These are phyloP conservation scores for Kodamaea plutei DNA, from an alignment of 1,139 yeast species.

Conservation along the genomic window DNA sequence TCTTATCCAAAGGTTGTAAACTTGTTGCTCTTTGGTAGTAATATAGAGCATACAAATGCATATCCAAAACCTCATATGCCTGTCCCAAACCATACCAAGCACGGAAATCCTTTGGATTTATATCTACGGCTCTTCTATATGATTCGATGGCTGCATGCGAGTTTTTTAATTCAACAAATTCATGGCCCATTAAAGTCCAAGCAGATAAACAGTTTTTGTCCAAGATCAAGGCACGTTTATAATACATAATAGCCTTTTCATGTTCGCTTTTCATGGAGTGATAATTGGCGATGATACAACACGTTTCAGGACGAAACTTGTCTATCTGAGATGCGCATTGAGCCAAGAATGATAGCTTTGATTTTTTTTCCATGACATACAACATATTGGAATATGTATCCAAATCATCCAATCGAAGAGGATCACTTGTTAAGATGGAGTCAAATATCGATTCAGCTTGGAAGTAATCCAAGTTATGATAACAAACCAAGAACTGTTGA, in stretches of 20 bases:
- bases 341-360: conserved; percentile 82
- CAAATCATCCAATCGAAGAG: conserved; percentile 82
- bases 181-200: conserved; percentile 99
- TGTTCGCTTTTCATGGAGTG: conserved; percentile 91
- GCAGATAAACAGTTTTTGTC: conserved; percentile 83
- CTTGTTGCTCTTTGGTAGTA: conserved; percentile 91
- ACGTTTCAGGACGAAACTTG: conserved; percentile 88
- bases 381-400: conserved; percentile 91
- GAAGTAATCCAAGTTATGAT: conserved; percentile 75
- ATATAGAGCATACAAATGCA: conserved; percentile 89
- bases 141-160: conserved; percentile 97
- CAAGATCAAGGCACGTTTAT: conserved; percentile 80
- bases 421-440: conserved; percentile 68
- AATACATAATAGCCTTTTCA: conserved; percentile 90
- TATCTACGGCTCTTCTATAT: conserved; percentile 88
- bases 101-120: conserved; percentile 82
- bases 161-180: conserved; percentile 91
- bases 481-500: conserved; percentile 76
- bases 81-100: conserved; percentile 99
- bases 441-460: conserved; percentile 82
- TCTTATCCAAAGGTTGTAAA: conserved; percentile 79
- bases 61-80: conserved; percentile 94
- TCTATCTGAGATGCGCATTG: conserved; percentile 82
- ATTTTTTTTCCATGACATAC: conserved; percentile 86
- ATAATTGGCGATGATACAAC: conserved; percentile 91